These are phyloP conservation scores for Grosmannia serpens DNA, from an alignment of 2,329 filamentous ascomycete genomes.

Conservation along the genomic window DNA sequence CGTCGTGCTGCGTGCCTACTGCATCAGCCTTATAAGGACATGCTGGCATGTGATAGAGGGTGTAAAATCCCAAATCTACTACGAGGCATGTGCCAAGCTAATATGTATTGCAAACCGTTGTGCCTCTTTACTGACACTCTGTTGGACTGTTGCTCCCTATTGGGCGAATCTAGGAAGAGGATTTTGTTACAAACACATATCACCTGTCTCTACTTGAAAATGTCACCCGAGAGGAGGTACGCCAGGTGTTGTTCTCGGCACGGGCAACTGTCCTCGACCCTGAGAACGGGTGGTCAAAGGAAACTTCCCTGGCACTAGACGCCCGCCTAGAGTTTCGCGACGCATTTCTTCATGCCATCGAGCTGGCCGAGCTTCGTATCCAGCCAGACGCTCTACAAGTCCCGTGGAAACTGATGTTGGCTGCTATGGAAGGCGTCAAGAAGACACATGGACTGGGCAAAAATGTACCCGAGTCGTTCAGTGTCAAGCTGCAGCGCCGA, in stretches of 20 bases:
- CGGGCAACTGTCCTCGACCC: conserved; percentile 36
- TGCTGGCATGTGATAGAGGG: conserved; percentile 68
- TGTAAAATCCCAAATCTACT: conserved; percentile 76
- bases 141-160: no score
- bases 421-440: conserved; percentile 42
- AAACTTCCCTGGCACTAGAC: conserved; percentile 44
- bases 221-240: conserved; percentile 46
- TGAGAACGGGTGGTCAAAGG: conserved; percentile 23
- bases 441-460: conserved; percentile 51
- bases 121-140: neutral
- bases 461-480: conserved; percentile 68
- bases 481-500: conserved; percentile 78
- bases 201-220: conserved; percentile 63
- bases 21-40: conserved; percentile 70
- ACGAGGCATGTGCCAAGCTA: conserved; percentile 50
- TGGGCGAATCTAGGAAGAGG: conserved; percentile 60
- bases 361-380: conserved; percentile 33
- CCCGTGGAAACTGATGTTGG: conserved; percentile 39
- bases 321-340: conserved; percentile 56
- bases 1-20: conserved; percentile 70
- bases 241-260: conserved; percentile 41
- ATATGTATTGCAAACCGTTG: neutral
- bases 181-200: conserved; percentile 89
- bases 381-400: conserved; percentile 34
- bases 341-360: conserved; percentile 44